Evolutionary conservation across 1,139 yeast species (phyloP).

Genomic region (Scheffersomyces lignicola): DNA sequence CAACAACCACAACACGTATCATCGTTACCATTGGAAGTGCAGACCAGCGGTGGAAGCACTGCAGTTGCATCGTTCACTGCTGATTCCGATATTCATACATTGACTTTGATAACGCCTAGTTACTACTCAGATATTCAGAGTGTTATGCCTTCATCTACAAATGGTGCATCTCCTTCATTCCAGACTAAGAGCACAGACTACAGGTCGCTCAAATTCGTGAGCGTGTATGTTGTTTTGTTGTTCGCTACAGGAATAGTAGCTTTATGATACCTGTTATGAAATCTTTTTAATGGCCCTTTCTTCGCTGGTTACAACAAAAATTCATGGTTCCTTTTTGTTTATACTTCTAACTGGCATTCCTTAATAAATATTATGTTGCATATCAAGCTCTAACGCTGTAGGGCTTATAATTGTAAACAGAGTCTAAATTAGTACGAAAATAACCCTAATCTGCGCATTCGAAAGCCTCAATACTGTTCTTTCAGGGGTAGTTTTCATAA

Average conservation of each 20-base stretch:
- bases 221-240: background rate
- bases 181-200: slow-evolving; percentile 1
- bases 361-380: too few relatives aligned
- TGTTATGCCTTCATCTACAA: background rate
- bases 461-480: too few relatives aligned
- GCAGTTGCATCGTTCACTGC: slow-evolving; percentile 11
- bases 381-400: too few relatives aligned
- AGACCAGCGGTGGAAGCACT: slow-evolving; percentile 2
- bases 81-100: slow-evolving; percentile 10
- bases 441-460: too few relatives aligned
- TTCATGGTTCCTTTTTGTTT: too few relatives aligned
- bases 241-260: background rate
- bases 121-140: background rate
- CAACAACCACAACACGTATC: slow-evolving; percentile 1
- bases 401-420: too few relatives aligned
- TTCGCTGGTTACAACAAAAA: too few relatives aligned
- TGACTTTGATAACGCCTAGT: slow-evolving; percentile 7
- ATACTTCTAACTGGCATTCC: too few relatives aligned
- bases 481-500: too few relatives aligned
- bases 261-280: too few relatives aligned
- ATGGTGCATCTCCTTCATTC: background rate
- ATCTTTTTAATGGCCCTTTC: too few relatives aligned
- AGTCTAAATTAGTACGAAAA: too few relatives aligned
- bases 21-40: background rate
- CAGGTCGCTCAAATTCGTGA: background rate